Conservation (phyloP, 148 eudicot genomes). For the Fagopyrum homotropicum region DNA sequence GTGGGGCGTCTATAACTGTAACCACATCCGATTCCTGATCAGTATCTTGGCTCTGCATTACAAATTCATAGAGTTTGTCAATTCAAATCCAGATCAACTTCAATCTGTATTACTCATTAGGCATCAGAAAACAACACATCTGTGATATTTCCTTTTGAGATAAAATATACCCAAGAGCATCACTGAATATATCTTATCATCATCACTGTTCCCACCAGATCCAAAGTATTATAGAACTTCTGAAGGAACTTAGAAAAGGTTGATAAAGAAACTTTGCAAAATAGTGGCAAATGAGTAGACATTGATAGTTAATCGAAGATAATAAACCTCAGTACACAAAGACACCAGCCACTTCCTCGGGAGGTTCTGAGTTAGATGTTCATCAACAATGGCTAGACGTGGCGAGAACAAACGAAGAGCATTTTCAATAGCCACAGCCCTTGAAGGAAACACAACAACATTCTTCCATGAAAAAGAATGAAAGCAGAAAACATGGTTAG, state of each 20-base stretch:
- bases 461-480: slow-evolving; percentile 32
- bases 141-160: not conserved
- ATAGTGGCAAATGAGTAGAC: not conserved
- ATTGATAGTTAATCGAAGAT: not conserved
- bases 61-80: slow-evolving; percentile 7
- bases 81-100: not conserved
- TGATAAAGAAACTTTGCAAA: not conserved
- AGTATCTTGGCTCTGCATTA: slow-evolving; percentile 42
- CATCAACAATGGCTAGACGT: slow-evolving; percentile 92
- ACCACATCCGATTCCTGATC: slow-evolving; percentile 36
- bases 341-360: slow-evolving; percentile 96
- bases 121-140: no score
- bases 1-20: slow-evolving; percentile 92
- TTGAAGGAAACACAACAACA: slow-evolving; percentile 90
- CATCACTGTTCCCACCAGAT: not conserved
- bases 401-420: slow-evolving; percentile 80
- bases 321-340: slow-evolving; percentile 55
- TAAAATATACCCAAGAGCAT: no score
- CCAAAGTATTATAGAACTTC: not conserved
- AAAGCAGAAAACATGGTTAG: not conserved
- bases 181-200: not conserved
- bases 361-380: slow-evolving; percentile 63
- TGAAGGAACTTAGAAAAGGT: not conserved
- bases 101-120: not conserved
- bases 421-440: slow-evolving; percentile 87